Conservation (phyloP, 768 basidiomycete species). For the Tephrocybe rancida region DNA sequence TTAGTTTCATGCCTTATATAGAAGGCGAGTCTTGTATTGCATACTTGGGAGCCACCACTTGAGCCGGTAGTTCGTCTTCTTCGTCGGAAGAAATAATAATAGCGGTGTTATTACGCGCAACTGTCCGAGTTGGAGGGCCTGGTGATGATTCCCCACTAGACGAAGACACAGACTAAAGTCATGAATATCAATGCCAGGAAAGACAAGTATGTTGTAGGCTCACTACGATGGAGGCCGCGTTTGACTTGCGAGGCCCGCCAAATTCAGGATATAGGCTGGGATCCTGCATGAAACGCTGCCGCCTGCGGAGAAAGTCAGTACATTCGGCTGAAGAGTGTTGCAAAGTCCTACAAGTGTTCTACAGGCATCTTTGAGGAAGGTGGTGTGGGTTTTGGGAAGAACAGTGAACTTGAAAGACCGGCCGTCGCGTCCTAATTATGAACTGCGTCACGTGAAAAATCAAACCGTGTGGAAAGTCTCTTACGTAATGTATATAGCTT, state of each 20-base stretch:
- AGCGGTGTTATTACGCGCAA: conserved; percentile 16
- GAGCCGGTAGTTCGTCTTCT: conserved; percentile 24
- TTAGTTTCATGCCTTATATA: too few relatives aligned
- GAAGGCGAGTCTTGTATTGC: neutral
- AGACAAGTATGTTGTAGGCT: conserved; percentile 9
- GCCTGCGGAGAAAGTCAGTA: conserved; percentile 20
- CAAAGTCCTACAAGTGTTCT: conserved; percentile 33
- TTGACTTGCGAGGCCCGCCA: conserved; percentile 21
- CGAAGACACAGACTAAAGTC: conserved; percentile 32
- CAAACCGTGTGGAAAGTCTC: too few relatives aligned
- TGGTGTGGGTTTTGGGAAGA: neutral
- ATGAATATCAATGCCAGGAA: neutral
- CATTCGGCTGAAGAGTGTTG: neutral
- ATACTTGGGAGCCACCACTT: conserved; percentile 15
- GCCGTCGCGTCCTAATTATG: conserved; percentile 26
- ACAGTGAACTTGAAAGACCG: neutral
- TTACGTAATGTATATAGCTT: too few relatives aligned
- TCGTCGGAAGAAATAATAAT: conserved; percentile 41
- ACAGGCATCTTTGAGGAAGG: conserved; percentile 28
- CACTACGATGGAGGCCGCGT: conserved; percentile 29
- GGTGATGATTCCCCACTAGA: conserved; percentile 23
- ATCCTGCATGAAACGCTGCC: conserved; percentile 33
- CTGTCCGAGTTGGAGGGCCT: conserved; percentile 10
- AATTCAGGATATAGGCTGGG: conserved; percentile 34
- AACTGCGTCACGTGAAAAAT: conserved; percentile 27